These are phyloP conservation scores for Sonneratia alba DNA, from an alignment of 345 rosid genomes.

Conservation along the genomic window DNA sequence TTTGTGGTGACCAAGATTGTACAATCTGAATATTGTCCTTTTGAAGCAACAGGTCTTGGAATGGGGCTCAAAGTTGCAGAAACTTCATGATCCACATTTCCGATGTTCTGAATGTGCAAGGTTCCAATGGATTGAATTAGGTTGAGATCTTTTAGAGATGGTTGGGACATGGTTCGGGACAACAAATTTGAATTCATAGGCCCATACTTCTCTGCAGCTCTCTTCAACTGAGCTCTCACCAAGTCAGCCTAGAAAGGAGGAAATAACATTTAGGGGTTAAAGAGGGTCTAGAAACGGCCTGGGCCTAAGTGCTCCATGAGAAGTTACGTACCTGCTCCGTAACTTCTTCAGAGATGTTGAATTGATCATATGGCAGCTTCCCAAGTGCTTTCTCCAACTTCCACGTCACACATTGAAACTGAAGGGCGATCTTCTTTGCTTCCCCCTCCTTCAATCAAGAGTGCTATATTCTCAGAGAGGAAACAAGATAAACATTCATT, in stretches of 20 bases:
- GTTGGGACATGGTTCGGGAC: slow-evolving; percentile 38
- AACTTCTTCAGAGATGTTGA: slow-evolving; percentile 77
- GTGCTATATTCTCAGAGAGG: slow-evolving; percentile 27
- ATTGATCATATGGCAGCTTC: slow-evolving; percentile 51
- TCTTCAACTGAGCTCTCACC: slow-evolving; percentile 66
- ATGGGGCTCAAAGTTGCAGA: slow-evolving; percentile 20
- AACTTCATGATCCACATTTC: slow-evolving; percentile 22
- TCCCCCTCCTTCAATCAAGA: slow-evolving; percentile 58
- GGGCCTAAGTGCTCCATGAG: neutral
- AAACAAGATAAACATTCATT: slow-evolving; percentile 16
- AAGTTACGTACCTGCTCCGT: slow-evolving; percentile 53
- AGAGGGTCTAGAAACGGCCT: neutral
- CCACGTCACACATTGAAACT: slow-evolving; percentile 75
- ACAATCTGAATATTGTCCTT: slow-evolving; percentile 9
- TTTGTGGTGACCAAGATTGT: slow-evolving; percentile 19
- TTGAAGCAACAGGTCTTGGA: slow-evolving; percentile 12
- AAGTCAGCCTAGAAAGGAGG: slow-evolving; percentile 43
- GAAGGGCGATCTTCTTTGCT: slow-evolving; percentile 55
- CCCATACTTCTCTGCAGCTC: slow-evolving; percentile 67
- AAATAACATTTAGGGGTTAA: neutral
- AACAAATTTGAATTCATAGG: slow-evolving; percentile 37
- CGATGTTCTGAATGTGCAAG: slow-evolving; percentile 18
- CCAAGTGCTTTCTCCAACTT: slow-evolving; percentile 74
- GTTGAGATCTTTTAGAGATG: slow-evolving; percentile 26
- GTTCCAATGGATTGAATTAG: slow-evolving; percentile 15